Percentiles rank a stretch among this genome's conserved stretches.
Evolutionary conservation across 352 stramenopile genomes (phyloP).

Genomic region (Pythium chondricola): DNA sequence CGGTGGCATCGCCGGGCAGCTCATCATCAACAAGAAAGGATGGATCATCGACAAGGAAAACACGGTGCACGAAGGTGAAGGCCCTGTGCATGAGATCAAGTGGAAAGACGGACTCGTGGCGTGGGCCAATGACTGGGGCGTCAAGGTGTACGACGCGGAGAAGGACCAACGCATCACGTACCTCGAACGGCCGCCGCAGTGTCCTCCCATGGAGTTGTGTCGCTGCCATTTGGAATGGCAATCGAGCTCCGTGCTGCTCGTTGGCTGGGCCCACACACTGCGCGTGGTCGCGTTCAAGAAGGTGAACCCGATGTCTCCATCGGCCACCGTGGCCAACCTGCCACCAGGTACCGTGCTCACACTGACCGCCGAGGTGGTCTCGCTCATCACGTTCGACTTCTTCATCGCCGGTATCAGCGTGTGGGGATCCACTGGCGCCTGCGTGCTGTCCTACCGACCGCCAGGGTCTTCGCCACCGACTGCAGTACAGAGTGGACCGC

Average conservation of each 20-base stretch:
- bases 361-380: slow-evolving; percentile 59
- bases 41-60: slow-evolving; percentile 87
- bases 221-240: slow-evolving; percentile 79
- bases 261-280: slow-evolving; percentile 72
- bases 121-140: slow-evolving; percentile 83
- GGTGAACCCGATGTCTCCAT: slow-evolving; percentile 27
- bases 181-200: slow-evolving; percentile 72
- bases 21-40: slow-evolving; percentile 84
- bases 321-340: slow-evolving; percentile 12
- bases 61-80: slow-evolving; percentile 80
- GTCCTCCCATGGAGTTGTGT: slow-evolving; percentile 78
- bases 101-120: slow-evolving; percentile 73
- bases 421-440: slow-evolving; percentile 52
- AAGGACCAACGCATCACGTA: slow-evolving; percentile 76
- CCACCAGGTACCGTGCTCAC: slow-evolving; percentile 22
- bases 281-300: slow-evolving; percentile 76
- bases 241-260: slow-evolving; percentile 40
- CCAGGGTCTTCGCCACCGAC: slow-evolving; percentile 32
- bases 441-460: slow-evolving; percentile 65
- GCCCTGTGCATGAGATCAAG: slow-evolving; percentile 71
- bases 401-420: slow-evolving; percentile 73
- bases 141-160: slow-evolving; percentile 79
- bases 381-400: slow-evolving; percentile 77
- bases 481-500: slow-evolving; percentile 3
- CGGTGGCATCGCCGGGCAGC: slow-evolving; percentile 63